Evolutionary conservation across 2,329 filamentous ascomycete species (phyloP), one percentile per base, ranked within the genome.

Genomic region (Chaetomium sp.): DNA sequence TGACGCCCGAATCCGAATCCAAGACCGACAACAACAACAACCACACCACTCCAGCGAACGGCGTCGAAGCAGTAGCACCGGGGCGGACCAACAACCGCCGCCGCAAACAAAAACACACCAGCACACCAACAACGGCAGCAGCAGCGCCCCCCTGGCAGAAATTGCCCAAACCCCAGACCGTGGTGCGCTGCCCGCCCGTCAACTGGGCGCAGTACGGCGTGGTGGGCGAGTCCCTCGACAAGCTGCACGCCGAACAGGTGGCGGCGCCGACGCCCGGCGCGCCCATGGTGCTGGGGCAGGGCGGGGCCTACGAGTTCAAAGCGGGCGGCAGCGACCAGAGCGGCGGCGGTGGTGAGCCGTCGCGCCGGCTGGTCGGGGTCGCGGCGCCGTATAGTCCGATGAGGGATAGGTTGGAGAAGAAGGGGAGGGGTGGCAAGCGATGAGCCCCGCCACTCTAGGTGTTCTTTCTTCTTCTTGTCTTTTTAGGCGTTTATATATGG

Each of bases 121-220:
- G 16, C 56, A 29, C 25, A 29, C 33, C 50, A 33, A 38, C 42
- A 9, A 25, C 25, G 23, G 1, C 25, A 38, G 13, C 55, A 35
- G n/a, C 25, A 9, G 55, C 35, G 38, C 59, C 74, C 35, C 69
- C 79, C 2, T 93, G 93, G 80, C 80, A 85, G 2, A 79, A 79
- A 21, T 84, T 97, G 16, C 93, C 93, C 0, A 84, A 84, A 16
- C 87, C 91, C 7, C 94, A 97, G 76, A 90, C 90, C 70, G 81
- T 98, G 0, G 89, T 96, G 29, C 88, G 93, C 49, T 92, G 89
- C 78, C 94, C 94, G 9, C 90, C 92, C 9, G 89, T 98, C 73
- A 97, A 97, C 79, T 98, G 94, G 94, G 87, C 88, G 13, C 93
- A 97, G 74, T 98, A 98, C 76, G 91, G 92, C 71, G 83, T 97